Percentiles rank a stretch among this genome's conserved stretches.
Conservation (phyloP, 371 early-diverging fungal genomes). For the Mucor irregularis region DNA sequence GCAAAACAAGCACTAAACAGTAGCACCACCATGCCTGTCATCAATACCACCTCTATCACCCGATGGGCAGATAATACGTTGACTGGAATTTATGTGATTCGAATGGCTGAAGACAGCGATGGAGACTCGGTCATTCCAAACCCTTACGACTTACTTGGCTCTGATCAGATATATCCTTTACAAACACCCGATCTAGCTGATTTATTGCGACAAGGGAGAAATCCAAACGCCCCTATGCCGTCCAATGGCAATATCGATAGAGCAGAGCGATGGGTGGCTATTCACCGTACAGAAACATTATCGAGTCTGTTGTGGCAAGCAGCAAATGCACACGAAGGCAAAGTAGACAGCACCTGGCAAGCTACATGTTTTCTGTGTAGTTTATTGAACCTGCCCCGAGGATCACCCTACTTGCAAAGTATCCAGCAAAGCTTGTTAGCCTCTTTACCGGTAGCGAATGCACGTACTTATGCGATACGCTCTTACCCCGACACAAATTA, state of each 20-base stretch:
- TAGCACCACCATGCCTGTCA: not conserved
- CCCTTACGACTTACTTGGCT: not conserved
- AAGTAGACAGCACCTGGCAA: not conserved
- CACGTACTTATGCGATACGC: not conserved
- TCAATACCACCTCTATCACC: not conserved
- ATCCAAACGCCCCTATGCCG: not conserved
- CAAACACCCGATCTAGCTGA: conserved; percentile 11
- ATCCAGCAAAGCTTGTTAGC: not conserved
- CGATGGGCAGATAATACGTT: not conserved
- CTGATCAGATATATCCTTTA: conserved; percentile 3
- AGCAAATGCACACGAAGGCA: conserved; percentile 11
- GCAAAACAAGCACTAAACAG: conserved; percentile 1
- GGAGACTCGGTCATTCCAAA: not conserved
- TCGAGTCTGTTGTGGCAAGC: conserved; percentile 16
- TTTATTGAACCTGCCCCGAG: not conserved
- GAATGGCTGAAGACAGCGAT: not conserved
- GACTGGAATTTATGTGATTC: not conserved
- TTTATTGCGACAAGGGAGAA: not conserved
- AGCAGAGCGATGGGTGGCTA: conserved; percentile 15
- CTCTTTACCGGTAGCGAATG: not conserved
- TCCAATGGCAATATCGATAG: not conserved
- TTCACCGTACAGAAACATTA: conserved; percentile 8
- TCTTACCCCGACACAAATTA: not conserved
- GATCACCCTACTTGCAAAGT: not conserved
- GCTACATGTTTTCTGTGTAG: conserved; percentile 9